Base-by-base conservation (phyloP, 73 alveolate genomes). In the Breviolum minutum region DNA sequence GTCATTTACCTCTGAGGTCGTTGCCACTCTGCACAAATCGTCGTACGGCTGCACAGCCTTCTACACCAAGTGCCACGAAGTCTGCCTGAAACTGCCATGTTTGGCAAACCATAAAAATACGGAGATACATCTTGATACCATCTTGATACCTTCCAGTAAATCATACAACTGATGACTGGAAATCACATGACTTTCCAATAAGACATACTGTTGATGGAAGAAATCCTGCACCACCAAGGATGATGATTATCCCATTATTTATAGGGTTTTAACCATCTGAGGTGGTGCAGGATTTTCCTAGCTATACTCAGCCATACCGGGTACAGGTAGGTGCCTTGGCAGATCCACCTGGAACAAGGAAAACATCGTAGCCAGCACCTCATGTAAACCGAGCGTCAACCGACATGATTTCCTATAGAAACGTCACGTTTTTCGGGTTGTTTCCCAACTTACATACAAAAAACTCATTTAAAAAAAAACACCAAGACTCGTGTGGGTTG, bases 331-430 rank as follows among this genome's bases (percentile, higher is more conserved):
- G 62, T 2, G 87, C 97, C 97, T 90, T 71, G 70, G 87, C 97
- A 32, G 97, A 90, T 8, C 97, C 97, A 20, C 97, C 97, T 8
- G 97, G 97, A 29, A 90, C 97, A 71, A 90, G 97, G 63, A 90
- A 29, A 24, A 90, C 97, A 90, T 90, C 97, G 76, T 69, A 90
- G 74, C 97, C 97, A 22, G 88, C 70, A 76, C 96, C 96, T 90
- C 27, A 54, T 5, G 8, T 7, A 27, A 26, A 26, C 30, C 17
- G 89, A 0, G 32, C 66, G n/a, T n/a, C n/a, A n/a, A n/a, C n/a
- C n/a, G n/a, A n/a, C n/a, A n/a, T n/a, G n/a, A n/a, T n/a, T n/a
- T n/a, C n/a, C n/a, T n/a, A n/a, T n/a, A n/a, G n/a, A n/a, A n/a
- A n/a, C n/a, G n/a, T n/a, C n/a, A n/a, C n/a, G n/a, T n/a, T n/a